Evolutionary conservation across 2,329 filamentous ascomycete genomes (phyloP), one percentile per base, ranked within the genome.

Genomic region (Fusarium transvaalense): DNA sequence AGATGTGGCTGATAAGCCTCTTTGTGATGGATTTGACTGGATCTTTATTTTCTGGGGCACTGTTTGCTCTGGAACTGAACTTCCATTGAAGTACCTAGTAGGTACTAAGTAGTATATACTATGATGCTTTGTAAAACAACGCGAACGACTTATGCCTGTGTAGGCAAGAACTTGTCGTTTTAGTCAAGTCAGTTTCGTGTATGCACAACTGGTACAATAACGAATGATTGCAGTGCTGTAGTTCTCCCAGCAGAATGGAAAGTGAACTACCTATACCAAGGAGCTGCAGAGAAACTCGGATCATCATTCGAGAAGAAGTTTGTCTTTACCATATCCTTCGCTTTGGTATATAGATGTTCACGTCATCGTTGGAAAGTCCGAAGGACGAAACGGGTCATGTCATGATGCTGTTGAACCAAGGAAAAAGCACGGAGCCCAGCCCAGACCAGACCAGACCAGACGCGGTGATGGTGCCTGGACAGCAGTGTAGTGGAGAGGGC

Each of bases 1-100:
- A 19, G 29, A 42, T 61, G 65, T 69, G 65, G 64, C 65, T 66
- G 41, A 21, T 41, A 42, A n/a, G 31, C 23, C 34, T 48, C 27
- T 21, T 27, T 32, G 15, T 64, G 27, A 32, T 50, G 32, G 42
- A 31, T 34, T 15, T 29, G 14, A 35, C 31, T 21, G 13, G 15
- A 43, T 9, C 15, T 34, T 23, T 14, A 21, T 32, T 34, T 8
- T 13, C 13, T 10, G 21, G 10, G 17, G 6, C 32, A 23, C 13
- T n/a, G 32, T 13, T 19, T 10, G 14, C 15, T 35, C 23, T 15
- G 9, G n/a, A 29, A 12, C 13, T 45, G 12, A 13, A 27, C 41
- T 17, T 41, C 23, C 41, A 39, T 10, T 32, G 3, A 15, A 34
- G 13, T 34, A n/a, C n/a, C n/a, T n/a, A 6, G 12, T 27, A 27